Base-by-base conservation (phyloP, 1,284 basidiomycete species). In the Cryptococcus wingfieldii region DNA sequence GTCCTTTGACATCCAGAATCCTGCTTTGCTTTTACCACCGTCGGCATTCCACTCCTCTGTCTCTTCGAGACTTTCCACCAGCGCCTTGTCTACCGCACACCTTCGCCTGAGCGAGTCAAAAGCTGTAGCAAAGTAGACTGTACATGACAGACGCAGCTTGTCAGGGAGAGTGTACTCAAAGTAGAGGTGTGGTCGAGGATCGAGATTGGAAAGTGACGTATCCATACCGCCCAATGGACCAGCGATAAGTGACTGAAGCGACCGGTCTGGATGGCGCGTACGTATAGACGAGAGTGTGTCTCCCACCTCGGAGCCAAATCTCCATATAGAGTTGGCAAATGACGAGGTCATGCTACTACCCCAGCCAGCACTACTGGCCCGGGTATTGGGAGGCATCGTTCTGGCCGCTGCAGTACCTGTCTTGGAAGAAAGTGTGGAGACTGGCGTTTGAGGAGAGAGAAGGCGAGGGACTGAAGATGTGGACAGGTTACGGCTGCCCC, bases 1-100 rank as follows among this genome's bases (percentile, higher is more conserved):
- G 68, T 90, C 88, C 16, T 76, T 69, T 44, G 86, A 88, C 79
- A 86, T 87, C 84, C 86, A 88, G 67, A 89, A 90, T 61, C 85
- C 84, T 5, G 84, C 83, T 66, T 80, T 82, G 71, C 67, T 72
- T 60, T 78, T 78, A 2, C 76, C 77, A 6, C 77, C 77, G 44
- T 86, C 83, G 0, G 87, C 86, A 3, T 80, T 76, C 87, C 87
- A 90, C 58, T 82, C 83, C 50, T 80, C 77, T 62, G 84, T 84
- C 51, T 77, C 70, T n/a, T 80, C 79, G 56, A 89, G 67, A 68
- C 86, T 88, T 67, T 80, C 79, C 53, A 86, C 60, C 62, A 85
- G 84, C 1, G 76, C 71, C 50, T 84, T 83, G 55, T 85, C 83
- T 42, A 89, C 80, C 3, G 84, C 86, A 69, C 87, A 89, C 58